Conservation (phyloP, 2,329 filamentous ascomycete species). For the Colletotrichum lentis region DNA sequence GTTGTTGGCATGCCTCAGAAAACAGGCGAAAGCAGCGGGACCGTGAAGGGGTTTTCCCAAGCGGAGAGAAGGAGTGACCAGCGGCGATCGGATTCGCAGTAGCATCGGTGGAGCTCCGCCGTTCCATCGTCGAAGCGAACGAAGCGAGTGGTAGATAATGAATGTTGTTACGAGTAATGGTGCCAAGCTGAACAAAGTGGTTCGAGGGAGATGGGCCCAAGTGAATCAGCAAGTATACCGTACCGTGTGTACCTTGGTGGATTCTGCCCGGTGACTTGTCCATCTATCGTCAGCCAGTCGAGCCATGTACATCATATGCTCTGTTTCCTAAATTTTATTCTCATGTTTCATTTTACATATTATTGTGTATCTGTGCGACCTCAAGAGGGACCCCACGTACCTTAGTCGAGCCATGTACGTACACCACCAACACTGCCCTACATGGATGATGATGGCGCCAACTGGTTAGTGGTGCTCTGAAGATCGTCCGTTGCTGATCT, state of each 20-base stretch:
- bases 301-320: too few relatives aligned
- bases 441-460: too few relatives aligned
- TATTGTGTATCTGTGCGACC: too few relatives aligned
- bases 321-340: too few relatives aligned
- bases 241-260: neutral
- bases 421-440: neutral
- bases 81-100: neutral
- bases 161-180: slow-evolving; percentile 13
- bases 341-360: too few relatives aligned
- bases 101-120: neutral
- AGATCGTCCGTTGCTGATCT: neutral
- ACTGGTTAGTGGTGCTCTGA: neutral
- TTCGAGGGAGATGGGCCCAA: neutral
- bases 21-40: neutral
- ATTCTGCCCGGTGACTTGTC: slow-evolving; percentile 1
- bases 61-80: neutral
- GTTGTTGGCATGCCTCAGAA: neutral
- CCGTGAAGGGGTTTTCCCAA: neutral
- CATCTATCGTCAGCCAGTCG: neutral
- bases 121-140: slow-evolving; percentile 13
- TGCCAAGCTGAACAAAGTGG: slow-evolving; percentile 5
- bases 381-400: too few relatives aligned
- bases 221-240: neutral
- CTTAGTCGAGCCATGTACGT: too few relatives aligned
- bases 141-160: neutral